phyloP scores from a whole-genome alignment of 495 filamentous ascomycete genomes.

The Cenococcum geophilum region DNA sequence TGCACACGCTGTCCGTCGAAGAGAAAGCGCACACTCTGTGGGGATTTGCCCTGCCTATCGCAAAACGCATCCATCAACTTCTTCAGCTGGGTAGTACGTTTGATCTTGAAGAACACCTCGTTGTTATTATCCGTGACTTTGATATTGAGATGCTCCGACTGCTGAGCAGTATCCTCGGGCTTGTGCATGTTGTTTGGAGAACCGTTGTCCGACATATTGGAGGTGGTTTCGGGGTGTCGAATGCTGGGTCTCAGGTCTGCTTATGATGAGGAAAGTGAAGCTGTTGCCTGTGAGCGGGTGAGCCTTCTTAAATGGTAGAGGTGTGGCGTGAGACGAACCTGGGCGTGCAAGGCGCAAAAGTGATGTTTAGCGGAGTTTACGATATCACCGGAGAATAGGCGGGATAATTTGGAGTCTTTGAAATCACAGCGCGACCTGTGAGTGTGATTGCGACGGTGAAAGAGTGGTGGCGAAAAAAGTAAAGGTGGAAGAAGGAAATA shows the following conservation, averaged over 20 bases:
- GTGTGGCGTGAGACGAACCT: constrained; percentile 21
- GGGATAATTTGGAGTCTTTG: background rate
- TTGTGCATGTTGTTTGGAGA: constrained; percentile 45
- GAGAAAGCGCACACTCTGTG: constrained; percentile 81
- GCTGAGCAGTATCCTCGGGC: constrained; percentile 52
- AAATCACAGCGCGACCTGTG: background rate
- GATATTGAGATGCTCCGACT: constrained; percentile 88
- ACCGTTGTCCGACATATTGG: constrained; percentile 46
- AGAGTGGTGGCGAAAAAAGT: background rate
- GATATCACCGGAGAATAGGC: constrained; percentile 11
- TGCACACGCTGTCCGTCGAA: constrained; percentile 93
- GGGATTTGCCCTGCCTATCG: constrained; percentile 85
- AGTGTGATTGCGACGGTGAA: background rate
- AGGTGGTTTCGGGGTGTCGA: background rate
- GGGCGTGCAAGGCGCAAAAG: constrained; percentile 6
- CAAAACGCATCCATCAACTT: constrained; percentile 99
- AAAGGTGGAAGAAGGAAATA: background rate
- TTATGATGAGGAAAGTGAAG: constrained; percentile 1
- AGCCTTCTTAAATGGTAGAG: background rate
- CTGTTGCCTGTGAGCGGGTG: constrained; percentile 3
- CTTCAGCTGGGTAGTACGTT: constrained; percentile 89
- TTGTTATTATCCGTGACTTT: constrained; percentile 99
- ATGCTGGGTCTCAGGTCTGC: background rate
- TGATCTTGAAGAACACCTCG: constrained; percentile 99
- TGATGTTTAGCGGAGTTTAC: constrained; percentile 8